phyloP scores from a whole-genome alignment of 306 rosid species.

The Senna tora region DNA sequence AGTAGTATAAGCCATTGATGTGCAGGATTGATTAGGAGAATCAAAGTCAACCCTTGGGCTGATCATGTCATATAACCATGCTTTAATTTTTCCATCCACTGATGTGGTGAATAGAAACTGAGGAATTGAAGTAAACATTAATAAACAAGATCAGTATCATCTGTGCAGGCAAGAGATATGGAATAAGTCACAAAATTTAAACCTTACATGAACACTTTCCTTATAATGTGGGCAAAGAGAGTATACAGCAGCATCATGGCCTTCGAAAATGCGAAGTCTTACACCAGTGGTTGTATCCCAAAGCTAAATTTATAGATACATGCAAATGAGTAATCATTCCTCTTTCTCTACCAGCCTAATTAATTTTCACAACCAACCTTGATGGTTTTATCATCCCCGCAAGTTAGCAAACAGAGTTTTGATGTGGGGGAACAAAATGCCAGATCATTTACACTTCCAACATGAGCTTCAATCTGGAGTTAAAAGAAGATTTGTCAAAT shows the following conservation, averaged over 20 bases:
- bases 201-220: constrained; percentile 36
- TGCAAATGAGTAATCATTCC: constrained; percentile 14
- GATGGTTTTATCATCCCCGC: constrained; percentile 61
- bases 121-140: constrained; percentile 24
- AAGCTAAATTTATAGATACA: constrained; percentile 27
- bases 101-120: constrained; percentile 97
- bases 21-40: constrained; percentile 97
- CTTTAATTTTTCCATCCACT: constrained; percentile 92
- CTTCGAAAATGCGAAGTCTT: constrained; percentile 30
- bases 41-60: constrained; percentile 98
- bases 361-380: constrained; percentile 52
- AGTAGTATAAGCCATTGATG: constrained; percentile 92
- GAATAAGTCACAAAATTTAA: neutral
- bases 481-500: neutral
- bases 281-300: constrained; percentile 40
- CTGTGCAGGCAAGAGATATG: constrained; percentile 5
- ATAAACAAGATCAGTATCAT: constrained; percentile 27
- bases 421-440: constrained; percentile 45
- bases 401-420: constrained; percentile 45
- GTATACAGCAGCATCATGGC: constrained; percentile 35
- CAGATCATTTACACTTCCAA: constrained; percentile 58
- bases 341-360: neutral
- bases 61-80: constrained; percentile 94
- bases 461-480: constrained; percentile 59
- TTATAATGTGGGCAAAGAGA: constrained; percentile 38